These are phyloP conservation scores for Arabidopsis lyrata DNA, from an alignment of 441 rosid species.

Conservation along the genomic window DNA sequence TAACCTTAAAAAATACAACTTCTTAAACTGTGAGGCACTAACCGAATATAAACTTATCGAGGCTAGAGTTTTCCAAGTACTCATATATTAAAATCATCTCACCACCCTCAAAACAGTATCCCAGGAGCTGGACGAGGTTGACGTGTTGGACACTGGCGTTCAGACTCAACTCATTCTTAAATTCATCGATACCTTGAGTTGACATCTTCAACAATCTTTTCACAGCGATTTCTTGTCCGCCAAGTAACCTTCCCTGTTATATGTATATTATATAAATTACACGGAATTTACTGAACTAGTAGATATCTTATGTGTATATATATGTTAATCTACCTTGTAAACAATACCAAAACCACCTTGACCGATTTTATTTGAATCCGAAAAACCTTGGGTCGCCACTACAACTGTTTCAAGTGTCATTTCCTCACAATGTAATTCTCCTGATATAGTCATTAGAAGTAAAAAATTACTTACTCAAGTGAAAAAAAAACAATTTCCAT, in stretches of 20 bases:
- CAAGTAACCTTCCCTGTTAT: not conserved
- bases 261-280: not conserved
- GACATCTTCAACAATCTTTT: not conserved
- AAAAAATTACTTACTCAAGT: no score
- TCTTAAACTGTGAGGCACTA: not conserved
- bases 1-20: not conserved
- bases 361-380: not conserved
- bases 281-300: not conserved
- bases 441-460: no score
- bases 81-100: not conserved
- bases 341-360: not conserved
- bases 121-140: not conserved
- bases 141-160: not conserved
- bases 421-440: not conserved
- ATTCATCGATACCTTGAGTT: not conserved
- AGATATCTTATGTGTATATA: no score
- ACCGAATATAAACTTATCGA: not conserved
- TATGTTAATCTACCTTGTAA: not conserved
- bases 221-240: not conserved
- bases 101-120: not conserved
- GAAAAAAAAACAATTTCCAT: no score
- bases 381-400: not conserved
- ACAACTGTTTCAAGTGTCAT: not conserved
- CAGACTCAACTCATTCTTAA: not conserved
- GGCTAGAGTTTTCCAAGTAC: not conserved